Evolutionary conservation across 2,329 filamentous ascomycete species (phyloP), one percentile per base, ranked within the genome.

Genomic region (Ophiognomonia clavigignenti-juglandacearum): DNA sequence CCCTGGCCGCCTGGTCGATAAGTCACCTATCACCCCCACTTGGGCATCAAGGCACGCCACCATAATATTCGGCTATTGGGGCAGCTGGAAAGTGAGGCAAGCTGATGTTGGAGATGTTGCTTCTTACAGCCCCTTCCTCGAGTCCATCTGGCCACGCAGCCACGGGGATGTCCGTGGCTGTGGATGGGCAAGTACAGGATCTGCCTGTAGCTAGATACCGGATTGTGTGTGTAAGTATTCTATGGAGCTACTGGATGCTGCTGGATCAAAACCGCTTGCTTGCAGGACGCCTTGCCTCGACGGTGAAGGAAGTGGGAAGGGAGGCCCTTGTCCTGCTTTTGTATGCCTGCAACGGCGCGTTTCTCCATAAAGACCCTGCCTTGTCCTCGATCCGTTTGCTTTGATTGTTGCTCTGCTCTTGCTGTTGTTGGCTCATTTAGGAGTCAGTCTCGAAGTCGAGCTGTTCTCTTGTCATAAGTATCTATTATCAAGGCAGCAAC

Each of bases 101-200:
- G 38, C 43, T 45, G 35, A 46, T 27, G 40, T 34, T 46, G 43
- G 39, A 36, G 23, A 9, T 43, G 50, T 41, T 46, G 42, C 39
- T 22, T 36, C 24, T 16, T 22, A 16, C 27, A 22, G 53, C 54
- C 56, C 50, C 41, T 54, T 48, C n/a, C n/a, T n/a, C n/a, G n/a
- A n/a, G n/a, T n/a, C n/a, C n/a, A n/a, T n/a, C n/a, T n/a, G n/a
- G n/a, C 56, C 46, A 51, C 53, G 54, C 50, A 37, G 18, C 34
- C 18, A 37, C 13, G 32, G 27, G n/a, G 22, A 22, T 31, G 6
- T 35, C 14, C 14, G 27, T 8, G 14, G 29, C n/a, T 11, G 40
- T 35, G 27, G 18, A 16, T 11, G n/a, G 41, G 8, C 20, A 23
- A 43, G 20, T 9, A 26, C 24, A 26, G 24, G 24, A 26, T 26